These are phyloP conservation scores for Schizothecium vesticola DNA, from an alignment of 495 filamentous ascomycete genomes.

Conservation along the genomic window DNA sequence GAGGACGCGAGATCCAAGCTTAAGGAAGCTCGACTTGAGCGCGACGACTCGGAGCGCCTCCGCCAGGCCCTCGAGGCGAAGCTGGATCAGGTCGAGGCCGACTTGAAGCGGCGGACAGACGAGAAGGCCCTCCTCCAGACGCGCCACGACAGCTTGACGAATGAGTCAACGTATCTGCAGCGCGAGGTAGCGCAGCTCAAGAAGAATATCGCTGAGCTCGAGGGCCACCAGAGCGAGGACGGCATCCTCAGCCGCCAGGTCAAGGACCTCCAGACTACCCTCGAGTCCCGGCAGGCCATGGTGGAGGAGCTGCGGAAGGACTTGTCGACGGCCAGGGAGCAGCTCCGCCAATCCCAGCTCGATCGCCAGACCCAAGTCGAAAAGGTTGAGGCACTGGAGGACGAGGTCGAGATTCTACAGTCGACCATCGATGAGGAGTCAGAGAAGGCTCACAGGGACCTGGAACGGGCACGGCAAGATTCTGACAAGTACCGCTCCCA, in stretches of 20 bases:
- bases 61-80: conserved; percentile 39
- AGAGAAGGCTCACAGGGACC: conserved; percentile 60
- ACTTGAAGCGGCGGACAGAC: conserved; percentile 50
- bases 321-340: conserved; percentile 57
- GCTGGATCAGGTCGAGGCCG: conserved; percentile 53
- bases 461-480: conserved; percentile 43
- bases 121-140: conserved; percentile 67
- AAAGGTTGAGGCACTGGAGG: conserved; percentile 69
- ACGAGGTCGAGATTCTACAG: conserved; percentile 74
- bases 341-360: conserved; percentile 60
- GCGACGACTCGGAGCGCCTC: conserved; percentile 34
- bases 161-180: conserved; percentile 63
- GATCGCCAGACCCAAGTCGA: conserved; percentile 59
- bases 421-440: conserved; percentile 66
- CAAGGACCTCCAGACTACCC: conserved; percentile 39
- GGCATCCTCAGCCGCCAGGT: conserved; percentile 37
- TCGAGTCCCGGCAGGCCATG: conserved; percentile 40
- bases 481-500: conserved; percentile 36
- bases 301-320: conserved; percentile 40
- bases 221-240: conserved; percentile 43
- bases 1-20: conserved; percentile 35
- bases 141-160: conserved; percentile 62
- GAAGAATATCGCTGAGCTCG: conserved; percentile 51
- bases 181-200: conserved; percentile 55
- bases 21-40: conserved; percentile 38